Percentiles rank a stretch among this genome's conserved stretches.
Conservation (phyloP, 306 rosid species). For the Ziziphus jujuba region DNA sequence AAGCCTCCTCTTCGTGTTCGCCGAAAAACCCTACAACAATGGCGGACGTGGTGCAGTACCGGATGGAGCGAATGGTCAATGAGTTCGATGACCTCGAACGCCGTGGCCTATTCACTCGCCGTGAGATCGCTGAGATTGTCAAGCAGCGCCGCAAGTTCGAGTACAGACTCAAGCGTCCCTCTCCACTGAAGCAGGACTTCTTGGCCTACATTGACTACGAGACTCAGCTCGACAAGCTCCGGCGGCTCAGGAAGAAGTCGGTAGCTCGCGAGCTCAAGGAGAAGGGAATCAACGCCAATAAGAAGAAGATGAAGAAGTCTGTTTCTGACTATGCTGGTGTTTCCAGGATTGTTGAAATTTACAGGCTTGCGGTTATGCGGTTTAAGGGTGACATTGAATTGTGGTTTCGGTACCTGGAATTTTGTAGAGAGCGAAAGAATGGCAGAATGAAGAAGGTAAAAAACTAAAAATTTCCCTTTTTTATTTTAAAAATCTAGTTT, state of each 20-base stretch:
- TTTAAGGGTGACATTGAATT: conserved; percentile 55
- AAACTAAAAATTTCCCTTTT: neutral
- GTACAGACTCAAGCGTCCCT: conserved; percentile 57
- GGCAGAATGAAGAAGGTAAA: conserved; percentile 85
- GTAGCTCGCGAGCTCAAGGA: conserved; percentile 34
- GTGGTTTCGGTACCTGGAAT: conserved; percentile 73
- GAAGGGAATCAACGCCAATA: conserved; percentile 27
- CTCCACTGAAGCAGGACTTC: conserved; percentile 59
- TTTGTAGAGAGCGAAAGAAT: conserved; percentile 55
- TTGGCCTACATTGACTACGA: conserved; percentile 52
- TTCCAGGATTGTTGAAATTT: conserved; percentile 41
- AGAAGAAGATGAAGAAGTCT: conserved; percentile 39
- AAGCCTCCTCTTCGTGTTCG: too few species aligned
- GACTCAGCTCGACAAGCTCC: conserved; percentile 49
- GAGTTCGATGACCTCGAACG: conserved; percentile 60
- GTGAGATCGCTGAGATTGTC: conserved; percentile 53
- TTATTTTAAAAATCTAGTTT: neutral
- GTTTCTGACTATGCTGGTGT: conserved; percentile 45
- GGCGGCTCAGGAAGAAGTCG: conserved; percentile 44
- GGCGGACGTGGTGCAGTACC: conserved; percentile 67
- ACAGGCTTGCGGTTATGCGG: conserved; percentile 42
- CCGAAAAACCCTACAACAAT: conserved; percentile 13
- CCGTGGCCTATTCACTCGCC: conserved; percentile 46
- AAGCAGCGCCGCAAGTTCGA: conserved; percentile 63
- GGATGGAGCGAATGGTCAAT: conserved; percentile 55